Evolutionary conservation across 1,284 basidiomycete genomes (phyloP), one percentile per base, ranked within the genome.

Genomic region (Ustilago loliicola): DNA sequence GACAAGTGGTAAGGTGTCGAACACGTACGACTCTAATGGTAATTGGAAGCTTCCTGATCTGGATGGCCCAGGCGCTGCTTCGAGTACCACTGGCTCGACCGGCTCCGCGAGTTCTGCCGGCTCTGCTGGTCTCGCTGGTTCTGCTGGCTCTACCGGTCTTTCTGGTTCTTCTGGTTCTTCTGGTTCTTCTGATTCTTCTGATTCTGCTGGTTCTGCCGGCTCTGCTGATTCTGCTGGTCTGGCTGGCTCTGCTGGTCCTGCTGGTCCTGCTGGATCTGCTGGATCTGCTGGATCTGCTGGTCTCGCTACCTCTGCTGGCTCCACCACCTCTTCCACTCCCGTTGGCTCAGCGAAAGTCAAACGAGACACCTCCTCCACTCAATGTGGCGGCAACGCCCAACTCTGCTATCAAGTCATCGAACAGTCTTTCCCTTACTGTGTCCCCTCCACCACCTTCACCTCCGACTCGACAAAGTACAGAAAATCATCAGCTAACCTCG

Each of bases 361-460:
- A 13, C 27, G 27, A 40, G 40, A 47, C 1, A 13, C 55, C 1
- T 8, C 21, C 9, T 47, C 57, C 23, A 4, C 47, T 38, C 32
- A 23, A 17, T 63, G 61, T 45, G 53, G 53, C 15, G 61, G 53
- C 21, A 29, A 29, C 9, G 25, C 61, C 1, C 19, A 47, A 23
- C 45, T 56, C 17, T 63, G 61, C 32, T 48, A 25, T 21, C 23
- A 50, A 4, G 32, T 63, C 45, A 63, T 63, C 34, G 23, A 56
- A 27, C 40, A 38, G 19, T 19, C 53, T 1, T 50, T 56, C 42
- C 45, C 61, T 8, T 53, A 63, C 25, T 63, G 61, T n/a, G 30
- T 27, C n/a, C 30, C 32, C 8, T n/a, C 42, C 11, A 30, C 56
- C 38, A 13, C 15, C 29, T 13, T 27, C 29, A 5, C 51, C 29